Conservation (phyloP, 129 eudicot genomes). For the Silybum marianum region DNA sequence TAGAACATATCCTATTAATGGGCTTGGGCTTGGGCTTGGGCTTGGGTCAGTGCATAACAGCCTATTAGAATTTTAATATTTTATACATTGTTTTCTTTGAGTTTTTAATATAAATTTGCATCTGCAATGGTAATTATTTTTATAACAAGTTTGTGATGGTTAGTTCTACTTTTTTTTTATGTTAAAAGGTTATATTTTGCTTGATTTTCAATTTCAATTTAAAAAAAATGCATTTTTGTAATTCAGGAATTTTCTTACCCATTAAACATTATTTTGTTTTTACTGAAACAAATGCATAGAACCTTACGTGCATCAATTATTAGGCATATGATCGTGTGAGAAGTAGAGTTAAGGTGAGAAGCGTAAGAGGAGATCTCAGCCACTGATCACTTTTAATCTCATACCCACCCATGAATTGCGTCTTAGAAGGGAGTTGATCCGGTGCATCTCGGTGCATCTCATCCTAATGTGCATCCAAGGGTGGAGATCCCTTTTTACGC, state of each 20-base stretch:
- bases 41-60: too few relatives aligned
- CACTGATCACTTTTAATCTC: too few relatives aligned
- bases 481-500: too few relatives aligned
- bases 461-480: too few relatives aligned
- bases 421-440: too few relatives aligned
- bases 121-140: background rate
- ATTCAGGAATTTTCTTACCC: background rate
- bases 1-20: too few relatives aligned
- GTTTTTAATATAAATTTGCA: background rate
- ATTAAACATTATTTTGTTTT: background rate
- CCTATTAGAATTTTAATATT: background rate
- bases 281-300: background rate
- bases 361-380: too few relatives aligned
- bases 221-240: background rate
- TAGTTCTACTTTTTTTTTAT: background rate
- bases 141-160: background rate
- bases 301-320: background rate
- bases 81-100: background rate
- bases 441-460: too few relatives aligned
- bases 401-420: too few relatives aligned
- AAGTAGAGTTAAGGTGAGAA: too few relatives aligned
- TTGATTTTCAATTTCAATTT: background rate
- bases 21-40: too few relatives aligned
- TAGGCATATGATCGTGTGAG: too few relatives aligned
- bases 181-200: background rate